Base-by-base conservation (phyloP, 768 basidiomycete species). In the Rhodosporidiobolus sp. region DNA sequence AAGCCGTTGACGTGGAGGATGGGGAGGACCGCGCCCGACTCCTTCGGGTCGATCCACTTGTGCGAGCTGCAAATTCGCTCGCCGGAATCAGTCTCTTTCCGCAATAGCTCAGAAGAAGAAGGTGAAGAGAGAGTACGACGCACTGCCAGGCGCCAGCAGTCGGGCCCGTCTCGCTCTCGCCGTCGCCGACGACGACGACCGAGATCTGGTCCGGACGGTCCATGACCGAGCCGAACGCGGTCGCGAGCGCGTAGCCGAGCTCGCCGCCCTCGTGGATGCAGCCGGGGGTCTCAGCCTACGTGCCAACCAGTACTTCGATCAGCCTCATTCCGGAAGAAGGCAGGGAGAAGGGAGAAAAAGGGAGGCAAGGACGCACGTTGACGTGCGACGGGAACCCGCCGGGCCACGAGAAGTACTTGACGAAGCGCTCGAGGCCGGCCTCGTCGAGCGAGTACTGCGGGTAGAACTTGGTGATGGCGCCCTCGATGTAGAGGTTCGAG, bases 31-130 rank as follows among this genome's bases (percentile, higher is more conserved):
- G 93, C 92, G 28, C 93, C 92, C 5, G 89, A 90, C 81, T 94
- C 92, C 24, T 86, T 86, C 32, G 93, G 92, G 79, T 96, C 92
- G 76, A 94, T 87, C 79, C 89, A 96, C 83, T 96, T 94, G 86
- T 84, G 88, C 11, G 85, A 88, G 77, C 92, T 91, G 90, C 16
- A 7, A 2, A 8, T 12, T 9, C 38, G 20, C 2, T 5, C 3
- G 38, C n/a, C 20, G 7, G 4, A 10, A 35, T 59, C 43, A 17
- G 38, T 16, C 43, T 38, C 9, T 32, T 30, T n/a, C 35, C 49
- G 17, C 14, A 12, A 16, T 3, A 28, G 30, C 5, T 28, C 24
- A 5, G 26, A 34, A n/a, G 0, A 20, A 26, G 17, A 10, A 46
- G 50, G 24, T 1, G 52, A 32, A 32, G 12, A 45, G 38, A 14